Percentiles rank a stretch among this genome's conserved stretches.
These are phyloP conservation scores for Platanthera guangdongensis DNA, from an alignment of 106 monocot species.

Conservation along the genomic window DNA sequence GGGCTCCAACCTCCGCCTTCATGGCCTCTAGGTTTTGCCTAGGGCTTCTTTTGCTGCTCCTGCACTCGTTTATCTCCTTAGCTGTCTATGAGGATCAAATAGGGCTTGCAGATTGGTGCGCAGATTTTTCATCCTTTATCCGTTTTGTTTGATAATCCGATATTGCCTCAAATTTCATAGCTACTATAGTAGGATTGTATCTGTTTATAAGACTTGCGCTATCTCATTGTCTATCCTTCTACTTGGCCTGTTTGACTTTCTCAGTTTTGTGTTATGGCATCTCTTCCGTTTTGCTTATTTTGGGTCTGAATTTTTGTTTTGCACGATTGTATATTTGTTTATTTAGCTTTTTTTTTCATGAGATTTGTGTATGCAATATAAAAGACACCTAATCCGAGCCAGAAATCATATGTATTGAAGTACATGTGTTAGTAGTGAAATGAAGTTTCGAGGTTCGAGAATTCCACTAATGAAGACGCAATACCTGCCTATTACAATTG, in stretches of 20 bases:
- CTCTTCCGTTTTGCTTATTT: background rate
- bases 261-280: background rate
- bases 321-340: background rate
- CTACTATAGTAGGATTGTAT: background rate
- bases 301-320: background rate
- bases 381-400: no score
- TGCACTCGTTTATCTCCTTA: conserved; percentile 18
- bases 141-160: background rate
- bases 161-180: background rate
- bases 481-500: no score
- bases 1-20: background rate
- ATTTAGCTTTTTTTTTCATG: background rate
- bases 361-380: background rate
- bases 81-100: conserved; percentile 91
- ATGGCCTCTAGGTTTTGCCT: conserved; percentile 25
- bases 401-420: no score
- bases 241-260: background rate
- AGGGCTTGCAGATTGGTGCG: conserved; percentile 80
- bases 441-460: no score
- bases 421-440: no score
- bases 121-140: background rate
- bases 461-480: no score
- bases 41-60: conserved; percentile 38
- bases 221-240: background rate
- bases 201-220: background rate